Evolutionary conservation across 805 yeast species (phyloP), one percentile per base, ranked within the genome.

Genomic region (Teunomyces funiuensis): DNA sequence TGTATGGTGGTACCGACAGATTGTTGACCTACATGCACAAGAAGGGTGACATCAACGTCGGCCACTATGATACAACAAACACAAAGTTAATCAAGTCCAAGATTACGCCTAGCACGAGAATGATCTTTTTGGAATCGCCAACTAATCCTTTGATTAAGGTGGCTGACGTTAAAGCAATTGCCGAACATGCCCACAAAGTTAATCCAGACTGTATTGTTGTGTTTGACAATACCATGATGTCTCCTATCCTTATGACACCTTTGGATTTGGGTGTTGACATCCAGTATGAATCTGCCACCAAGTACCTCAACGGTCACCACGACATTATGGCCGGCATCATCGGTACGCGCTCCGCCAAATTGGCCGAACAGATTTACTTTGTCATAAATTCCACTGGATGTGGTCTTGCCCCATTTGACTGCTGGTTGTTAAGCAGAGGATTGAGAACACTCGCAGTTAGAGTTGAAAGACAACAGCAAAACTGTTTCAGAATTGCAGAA

Each of bases 151-250:
- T 89, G 51, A 86, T 89, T 62, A 87, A 88, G 65, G 86, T 90
- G 45, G 82, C 87, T 44, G 96, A 91, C 60, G 79, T 90, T 40
- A 80, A 78, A 45, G 67, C 79, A 25, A 81, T 89, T 44, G 67
- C 89, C 13, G 67, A 69, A 28, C 71, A 77, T 46, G 89, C 90
- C 33, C 93, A 88, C 58, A 60, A 65, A 31, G 71, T 75, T 30
- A 83, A 75, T 56, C 88, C 95, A 13, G 74, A 82, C 28, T 74
- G 85, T 40, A 60, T 83, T 37, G 82, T 88, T 29, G 95, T 88
- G 10, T 90, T 90, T 47, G 97, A 90, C 66, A 90, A 91, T 72
- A 91, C 97, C 44, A 90, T 90, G 98, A 85, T 90, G 95, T 83
- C 96, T 20, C 97, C 97, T 9, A 64, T 90, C 46, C 73, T 83